phyloP scores from a whole-genome alignment of 352 stramenopile genomes.

The Thalassiosira mediterranea region DNA sequence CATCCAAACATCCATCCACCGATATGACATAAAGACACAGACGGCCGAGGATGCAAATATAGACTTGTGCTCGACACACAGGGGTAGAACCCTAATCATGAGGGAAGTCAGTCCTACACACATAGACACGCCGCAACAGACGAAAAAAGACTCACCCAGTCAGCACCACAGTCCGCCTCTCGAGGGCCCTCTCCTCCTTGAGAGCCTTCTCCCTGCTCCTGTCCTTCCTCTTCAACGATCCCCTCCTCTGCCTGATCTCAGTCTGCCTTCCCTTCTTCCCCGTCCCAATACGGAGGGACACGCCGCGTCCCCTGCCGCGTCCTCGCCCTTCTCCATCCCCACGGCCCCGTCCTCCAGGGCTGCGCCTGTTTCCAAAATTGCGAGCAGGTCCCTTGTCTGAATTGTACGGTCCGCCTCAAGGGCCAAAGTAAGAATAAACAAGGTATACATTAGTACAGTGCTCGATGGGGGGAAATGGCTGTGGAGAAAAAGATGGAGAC shows the following conservation, averaged over 20 bases:
- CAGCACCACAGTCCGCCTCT: conserved; percentile 68
- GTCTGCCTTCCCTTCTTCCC: conserved; percentile 60
- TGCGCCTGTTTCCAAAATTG: conserved; percentile 13
- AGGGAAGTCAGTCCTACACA: no score
- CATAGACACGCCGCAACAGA: no score
- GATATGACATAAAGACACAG: no score
- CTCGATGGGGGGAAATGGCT: not conserved
- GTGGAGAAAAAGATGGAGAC: not conserved
- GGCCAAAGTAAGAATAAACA: conserved; percentile 18
- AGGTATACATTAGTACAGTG: conserved; percentile 1
- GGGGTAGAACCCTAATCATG: no score
- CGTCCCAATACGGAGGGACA: conserved; percentile 65
- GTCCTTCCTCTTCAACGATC: conserved; percentile 71
- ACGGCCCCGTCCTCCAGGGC: conserved; percentile 7
- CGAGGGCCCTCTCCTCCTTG: conserved; percentile 62
- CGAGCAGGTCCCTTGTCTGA: conserved; percentile 31
- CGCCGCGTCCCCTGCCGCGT: conserved; percentile 19
- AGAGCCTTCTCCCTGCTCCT: conserved; percentile 61
- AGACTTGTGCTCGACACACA: no score
- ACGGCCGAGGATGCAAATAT: no score
- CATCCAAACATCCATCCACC: no score
- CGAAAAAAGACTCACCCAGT: conserved; percentile 64
- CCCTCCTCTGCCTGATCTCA: conserved; percentile 48
- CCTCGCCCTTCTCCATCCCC: conserved; percentile 20
- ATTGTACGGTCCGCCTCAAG: conserved; percentile 10